Evolutionary conservation across 768 basidiomycete species (phyloP).

Genomic region (Rhodocollybia butyracea): DNA sequence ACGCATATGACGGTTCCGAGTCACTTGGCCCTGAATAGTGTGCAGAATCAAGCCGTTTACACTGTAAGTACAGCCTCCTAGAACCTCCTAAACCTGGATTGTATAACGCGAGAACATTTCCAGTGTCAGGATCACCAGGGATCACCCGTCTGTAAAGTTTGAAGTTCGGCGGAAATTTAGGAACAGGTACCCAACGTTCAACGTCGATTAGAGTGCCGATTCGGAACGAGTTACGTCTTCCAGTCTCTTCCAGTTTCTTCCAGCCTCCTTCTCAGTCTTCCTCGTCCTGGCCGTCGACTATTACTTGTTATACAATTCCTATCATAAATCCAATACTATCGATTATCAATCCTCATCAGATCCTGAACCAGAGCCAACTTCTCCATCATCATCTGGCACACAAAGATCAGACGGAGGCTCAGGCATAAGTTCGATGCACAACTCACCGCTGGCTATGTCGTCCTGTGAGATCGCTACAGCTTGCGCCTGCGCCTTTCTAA

Average conservation of each 20-base stretch:
- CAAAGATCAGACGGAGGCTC: background rate
- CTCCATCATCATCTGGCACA: constrained; percentile 26
- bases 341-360: constrained; percentile 22
- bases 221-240: background rate
- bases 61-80: background rate
- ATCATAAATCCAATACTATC: background rate
- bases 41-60: background rate
- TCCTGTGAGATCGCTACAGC: constrained; percentile 42
- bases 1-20: too few relatives aligned
- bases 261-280: background rate
- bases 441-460: constrained; percentile 66
- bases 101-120: background rate
- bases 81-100: background rate
- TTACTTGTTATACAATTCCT: background rate
- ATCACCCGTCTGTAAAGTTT: too few relatives aligned
- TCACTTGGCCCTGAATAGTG: too few relatives aligned
- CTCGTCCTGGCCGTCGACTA: background rate
- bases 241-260: background rate
- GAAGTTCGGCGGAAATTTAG: background rate
- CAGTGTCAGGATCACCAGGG: background rate
- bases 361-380: constrained; percentile 30
- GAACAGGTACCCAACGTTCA: background rate
- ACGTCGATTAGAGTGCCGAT: background rate
- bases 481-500: constrained; percentile 54
- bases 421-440: background rate